Conservation (phyloP, 1,284 basidiomycete genomes). For the Bjerkandera adusta region DNA sequence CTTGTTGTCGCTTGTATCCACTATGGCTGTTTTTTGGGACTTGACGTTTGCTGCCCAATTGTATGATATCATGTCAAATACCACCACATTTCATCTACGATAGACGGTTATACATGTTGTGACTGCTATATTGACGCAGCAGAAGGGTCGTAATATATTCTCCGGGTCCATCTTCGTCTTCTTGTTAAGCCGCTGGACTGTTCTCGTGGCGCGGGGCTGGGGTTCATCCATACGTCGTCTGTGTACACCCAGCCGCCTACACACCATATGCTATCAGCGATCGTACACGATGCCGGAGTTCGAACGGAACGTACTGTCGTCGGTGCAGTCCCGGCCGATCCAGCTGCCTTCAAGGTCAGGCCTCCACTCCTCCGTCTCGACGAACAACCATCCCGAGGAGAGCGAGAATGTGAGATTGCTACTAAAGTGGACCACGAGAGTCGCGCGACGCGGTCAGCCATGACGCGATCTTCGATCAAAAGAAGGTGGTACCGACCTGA, state of each 20-base stretch:
- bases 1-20: too few species aligned
- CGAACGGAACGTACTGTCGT: slow-evolving; percentile 38
- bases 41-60: too few species aligned
- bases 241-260: slow-evolving; percentile 78
- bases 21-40: too few species aligned
- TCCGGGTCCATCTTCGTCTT: slow-evolving; percentile 60
- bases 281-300: slow-evolving; percentile 3
- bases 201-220: slow-evolving; percentile 38
- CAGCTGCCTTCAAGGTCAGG: slow-evolving; percentile 59
- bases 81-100: too few species aligned
- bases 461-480: background rate
- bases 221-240: slow-evolving; percentile 66
- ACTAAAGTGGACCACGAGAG: slow-evolving; percentile 35
- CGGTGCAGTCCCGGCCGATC: slow-evolving; percentile 42
- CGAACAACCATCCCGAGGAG: slow-evolving; percentile 65
- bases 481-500: slow-evolving; percentile 52
- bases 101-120: too few species aligned
- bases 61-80: too few species aligned
- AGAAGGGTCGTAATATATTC: slow-evolving; percentile 49
- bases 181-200: slow-evolving; percentile 51
- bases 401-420: slow-evolving; percentile 78
- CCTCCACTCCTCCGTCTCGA: slow-evolving; percentile 74
- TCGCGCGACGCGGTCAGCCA: slow-evolving; percentile 2
- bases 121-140: slow-evolving; percentile 7
- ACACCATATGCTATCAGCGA: slow-evolving; percentile 9